A percentile compares a stretch with the other conserved stretches of the same genome.
These are phyloP conservation scores for Neurospora intermedia DNA, from an alignment of 495 filamentous ascomycete genomes.

Conservation along the genomic window DNA sequence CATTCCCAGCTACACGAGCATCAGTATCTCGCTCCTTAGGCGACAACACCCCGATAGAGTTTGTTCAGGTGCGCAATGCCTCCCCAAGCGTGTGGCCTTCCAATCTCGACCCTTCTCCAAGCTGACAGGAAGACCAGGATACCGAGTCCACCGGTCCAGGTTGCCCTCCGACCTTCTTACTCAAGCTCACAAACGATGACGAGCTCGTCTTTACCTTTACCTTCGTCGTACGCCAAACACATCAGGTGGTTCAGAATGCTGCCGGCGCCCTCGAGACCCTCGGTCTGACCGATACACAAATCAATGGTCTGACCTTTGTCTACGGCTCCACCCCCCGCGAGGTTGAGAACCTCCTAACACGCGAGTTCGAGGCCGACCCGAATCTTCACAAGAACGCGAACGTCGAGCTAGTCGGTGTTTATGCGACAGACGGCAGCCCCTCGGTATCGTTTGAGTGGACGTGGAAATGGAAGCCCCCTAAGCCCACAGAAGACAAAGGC, in stretches of 20 bases:
- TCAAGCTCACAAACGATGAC: conserved; percentile 82
- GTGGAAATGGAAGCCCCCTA: conserved; percentile 95
- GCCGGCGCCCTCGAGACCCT: conserved; percentile 22
- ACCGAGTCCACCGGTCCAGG: conserved; percentile 52
- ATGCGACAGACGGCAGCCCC: conserved; percentile 62
- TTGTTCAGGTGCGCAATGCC: conserved; percentile 60
- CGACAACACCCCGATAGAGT: conserved; percentile 73
- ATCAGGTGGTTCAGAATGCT: conserved; percentile 27
- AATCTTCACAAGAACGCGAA: conserved; percentile 97
- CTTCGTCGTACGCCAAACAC: conserved; percentile 68
- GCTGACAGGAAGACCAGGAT: conserved; percentile 45
- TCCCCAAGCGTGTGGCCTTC: neutral
- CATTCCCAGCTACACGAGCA: conserved; percentile 76
- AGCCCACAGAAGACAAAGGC: conserved; percentile 66
- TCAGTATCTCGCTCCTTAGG: conserved; percentile 61
- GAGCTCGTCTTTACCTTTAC: conserved; percentile 88
- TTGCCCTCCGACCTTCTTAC: conserved; percentile 59
- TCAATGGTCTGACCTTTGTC: conserved; percentile 87
- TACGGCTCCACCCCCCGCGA: conserved; percentile 77
- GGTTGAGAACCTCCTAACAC: conserved; percentile 83
- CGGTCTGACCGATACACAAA: conserved; percentile 54
- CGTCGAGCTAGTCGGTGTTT: conserved; percentile 86
- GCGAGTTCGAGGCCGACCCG: conserved; percentile 93
- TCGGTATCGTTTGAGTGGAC: conserved; percentile 90
- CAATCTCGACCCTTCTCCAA: neutral